A percentile compares a stretch with the other conserved stretches of the same genome.
Evolutionary conservation across 108 stramenopile genomes (phyloP).

Genomic region (Conticribra guillardii): DNA sequence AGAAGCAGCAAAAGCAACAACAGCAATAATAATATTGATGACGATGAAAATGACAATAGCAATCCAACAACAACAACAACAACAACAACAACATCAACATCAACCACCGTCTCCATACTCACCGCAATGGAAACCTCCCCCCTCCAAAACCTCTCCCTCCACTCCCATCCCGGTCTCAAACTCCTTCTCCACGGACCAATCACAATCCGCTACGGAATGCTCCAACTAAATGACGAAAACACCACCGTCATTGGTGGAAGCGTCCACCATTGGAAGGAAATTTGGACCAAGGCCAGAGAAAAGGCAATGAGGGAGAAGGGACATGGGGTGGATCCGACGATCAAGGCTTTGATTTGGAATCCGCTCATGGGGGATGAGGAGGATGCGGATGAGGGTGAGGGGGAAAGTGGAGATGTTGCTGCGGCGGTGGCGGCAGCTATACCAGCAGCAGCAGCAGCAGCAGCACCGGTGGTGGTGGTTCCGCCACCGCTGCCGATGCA

Average conservation of each 20-base stretch:
- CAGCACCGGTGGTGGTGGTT: neutral
- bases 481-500: neutral
- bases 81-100: neutral
- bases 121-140: conserved; percentile 60
- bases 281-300: conserved; percentile 56
- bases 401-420: conserved; percentile 49
- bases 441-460: conserved; percentile 2
- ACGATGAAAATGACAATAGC: conserved; percentile 17
- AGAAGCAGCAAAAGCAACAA: neutral
- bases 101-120: conserved; percentile 1
- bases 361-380: conserved; percentile 42
- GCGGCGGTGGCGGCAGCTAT: conserved; percentile 10
- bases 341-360: conserved; percentile 77
- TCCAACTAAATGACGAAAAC: conserved; percentile 64
- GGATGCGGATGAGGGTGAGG: conserved; percentile 51
- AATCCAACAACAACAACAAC: too few species aligned
- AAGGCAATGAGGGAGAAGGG: conserved; percentile 55
- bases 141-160: conserved; percentile 46
- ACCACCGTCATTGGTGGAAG: conserved; percentile 63
- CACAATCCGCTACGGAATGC: conserved; percentile 52
- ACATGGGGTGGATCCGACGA: conserved; percentile 80
- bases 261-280: conserved; percentile 51
- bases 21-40: conserved; percentile 8
- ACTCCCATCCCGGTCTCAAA: conserved; percentile 63
- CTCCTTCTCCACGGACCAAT: conserved; percentile 62